phyloP scores from a whole-genome alignment of 2,329 filamentous ascomycete species.

The Teratosphaeria epicoccoides region DNA sequence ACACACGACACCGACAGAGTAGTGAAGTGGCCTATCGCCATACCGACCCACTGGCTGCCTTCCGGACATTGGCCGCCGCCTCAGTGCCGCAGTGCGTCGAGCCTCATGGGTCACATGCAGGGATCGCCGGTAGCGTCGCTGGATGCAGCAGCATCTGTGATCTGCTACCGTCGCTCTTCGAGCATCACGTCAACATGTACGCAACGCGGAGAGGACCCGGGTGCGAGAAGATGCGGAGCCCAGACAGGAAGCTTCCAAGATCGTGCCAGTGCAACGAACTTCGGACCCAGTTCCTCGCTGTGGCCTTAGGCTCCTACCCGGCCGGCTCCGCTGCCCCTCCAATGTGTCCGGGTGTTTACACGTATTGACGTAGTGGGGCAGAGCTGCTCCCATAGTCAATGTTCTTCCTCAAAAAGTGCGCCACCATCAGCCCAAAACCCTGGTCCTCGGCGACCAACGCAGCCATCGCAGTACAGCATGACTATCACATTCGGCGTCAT shows the following conservation, averaged over 20 bases:
- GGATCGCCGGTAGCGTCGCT: background rate
- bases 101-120: background rate
- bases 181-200: background rate
- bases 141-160: background rate
- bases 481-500: conserved; percentile 36
- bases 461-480: background rate
- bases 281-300: no score
- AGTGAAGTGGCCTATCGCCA: background rate
- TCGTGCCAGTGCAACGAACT: background rate
- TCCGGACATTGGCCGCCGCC: background rate
- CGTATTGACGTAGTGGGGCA: no score
- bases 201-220: no score
- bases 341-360: background rate
- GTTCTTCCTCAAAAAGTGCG: no score
- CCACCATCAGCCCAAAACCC: no score
- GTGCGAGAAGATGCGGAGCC: background rate
- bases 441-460: no score
- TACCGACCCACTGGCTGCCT: background rate
- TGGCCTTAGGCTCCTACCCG: background rate
- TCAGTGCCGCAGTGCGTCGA: background rate
- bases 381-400: no score
- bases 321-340: background rate
- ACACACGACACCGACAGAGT: background rate
- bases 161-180: background rate
- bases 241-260: background rate